Evolutionary conservation across 2,329 filamentous ascomycete genomes (phyloP).

Genomic region (Mariannaea elegans): DNA sequence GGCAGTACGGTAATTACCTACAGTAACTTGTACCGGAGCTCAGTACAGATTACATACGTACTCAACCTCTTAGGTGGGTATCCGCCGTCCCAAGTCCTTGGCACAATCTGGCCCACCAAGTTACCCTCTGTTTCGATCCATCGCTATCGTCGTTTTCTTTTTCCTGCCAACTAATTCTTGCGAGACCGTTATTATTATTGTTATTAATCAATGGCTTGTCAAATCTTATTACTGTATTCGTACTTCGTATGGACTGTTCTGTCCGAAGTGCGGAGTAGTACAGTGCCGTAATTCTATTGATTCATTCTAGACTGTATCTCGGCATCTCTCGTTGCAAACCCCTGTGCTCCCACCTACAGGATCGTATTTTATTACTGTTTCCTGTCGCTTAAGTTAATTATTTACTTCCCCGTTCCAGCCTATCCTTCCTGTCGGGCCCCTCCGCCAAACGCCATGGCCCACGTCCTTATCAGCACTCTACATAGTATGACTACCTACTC

Average conservation of each 20-base stretch:
- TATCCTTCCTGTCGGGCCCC: constrained; percentile 6
- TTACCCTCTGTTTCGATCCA: not conserved
- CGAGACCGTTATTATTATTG: too few species aligned
- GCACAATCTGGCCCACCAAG: constrained; percentile 13
- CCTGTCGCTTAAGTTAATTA: constrained; percentile 17
- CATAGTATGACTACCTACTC: not conserved
- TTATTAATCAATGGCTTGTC: constrained; percentile 11
- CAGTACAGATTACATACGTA: too few species aligned
- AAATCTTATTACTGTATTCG: not conserved
- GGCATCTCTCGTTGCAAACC: too few species aligned
- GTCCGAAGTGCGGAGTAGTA: too few species aligned
- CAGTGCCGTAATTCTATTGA: too few species aligned
- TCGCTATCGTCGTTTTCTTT: not conserved
- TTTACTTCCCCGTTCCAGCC: not conserved
- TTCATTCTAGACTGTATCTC: too few species aligned
- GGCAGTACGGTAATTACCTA: too few species aligned
- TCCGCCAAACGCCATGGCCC: constrained; percentile 7
- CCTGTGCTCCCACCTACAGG: constrained; percentile 2
- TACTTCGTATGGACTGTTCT: constrained; percentile 8
- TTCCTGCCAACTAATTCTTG: constrained; percentile 8
- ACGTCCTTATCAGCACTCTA: constrained; percentile 15
- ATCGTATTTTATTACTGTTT: not conserved
- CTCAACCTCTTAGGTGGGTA: not conserved
- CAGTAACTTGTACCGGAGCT: too few species aligned
- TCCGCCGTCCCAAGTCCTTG: constrained; percentile 17